These are phyloP conservation scores for Metarhizium robertsii DNA, from an alignment of 2,329 filamentous ascomycete genomes.

Conservation along the genomic window DNA sequence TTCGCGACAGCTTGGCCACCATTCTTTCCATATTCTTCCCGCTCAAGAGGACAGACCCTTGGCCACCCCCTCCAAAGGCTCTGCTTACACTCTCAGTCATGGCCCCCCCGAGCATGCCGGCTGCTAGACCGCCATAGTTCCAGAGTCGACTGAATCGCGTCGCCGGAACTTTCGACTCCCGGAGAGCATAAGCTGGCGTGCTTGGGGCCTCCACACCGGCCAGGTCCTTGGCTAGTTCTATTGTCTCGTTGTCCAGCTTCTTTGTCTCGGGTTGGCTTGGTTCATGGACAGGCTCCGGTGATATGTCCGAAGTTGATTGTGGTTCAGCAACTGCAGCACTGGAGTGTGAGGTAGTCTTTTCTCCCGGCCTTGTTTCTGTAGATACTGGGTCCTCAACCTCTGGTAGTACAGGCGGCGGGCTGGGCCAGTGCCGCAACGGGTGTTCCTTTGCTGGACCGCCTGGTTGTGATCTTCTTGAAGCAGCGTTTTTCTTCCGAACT, in stretches of 20 bases:
- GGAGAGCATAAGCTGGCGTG: constrained; percentile 52
- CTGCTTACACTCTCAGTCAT: constrained; percentile 78
- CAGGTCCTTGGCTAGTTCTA: constrained; percentile 18
- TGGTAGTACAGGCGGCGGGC: constrained; percentile 13
- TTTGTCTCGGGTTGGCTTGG: not conserved
- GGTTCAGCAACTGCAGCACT: not conserved
- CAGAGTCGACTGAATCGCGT: constrained; percentile 79
- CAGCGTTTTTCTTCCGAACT: constrained; percentile 17
- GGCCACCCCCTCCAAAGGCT: constrained; percentile 56
- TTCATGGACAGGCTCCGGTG: not conserved
- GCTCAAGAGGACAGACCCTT: constrained; percentile 79
- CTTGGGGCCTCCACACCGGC: constrained; percentile 6
- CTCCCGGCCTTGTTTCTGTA: not conserved
- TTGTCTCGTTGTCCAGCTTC: constrained; percentile 6
- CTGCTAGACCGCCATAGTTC: constrained; percentile 90
- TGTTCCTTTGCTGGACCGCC: constrained; percentile 23
- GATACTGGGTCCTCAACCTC: not conserved
- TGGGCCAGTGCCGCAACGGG: constrained; percentile 26
- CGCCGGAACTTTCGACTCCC: constrained; percentile 84
- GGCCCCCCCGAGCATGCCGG: constrained; percentile 90
- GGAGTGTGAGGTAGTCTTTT: not conserved
- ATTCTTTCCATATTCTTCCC: constrained; percentile 86
- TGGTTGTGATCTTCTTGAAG: constrained; percentile 5
- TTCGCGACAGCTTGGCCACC: constrained; percentile 84
- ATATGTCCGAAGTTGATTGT: not conserved